Percentiles rank a stretch among this genome's conserved stretches.
These are phyloP conservation scores for Colletotrichum eleusines DNA, from an alignment of 2,329 filamentous ascomycete species.

Conservation along the genomic window DNA sequence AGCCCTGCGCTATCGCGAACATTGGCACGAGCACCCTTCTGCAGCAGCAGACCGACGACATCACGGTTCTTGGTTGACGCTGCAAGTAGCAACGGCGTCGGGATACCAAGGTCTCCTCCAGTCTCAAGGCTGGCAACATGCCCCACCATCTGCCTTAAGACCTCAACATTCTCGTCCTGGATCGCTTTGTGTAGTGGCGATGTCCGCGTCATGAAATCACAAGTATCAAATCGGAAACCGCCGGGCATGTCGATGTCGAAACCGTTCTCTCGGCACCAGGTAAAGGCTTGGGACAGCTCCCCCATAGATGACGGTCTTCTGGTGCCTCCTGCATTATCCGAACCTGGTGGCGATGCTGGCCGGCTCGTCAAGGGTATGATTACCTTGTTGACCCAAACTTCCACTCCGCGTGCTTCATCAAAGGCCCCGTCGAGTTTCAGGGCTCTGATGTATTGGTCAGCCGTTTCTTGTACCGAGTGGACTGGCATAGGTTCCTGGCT, in stretches of 20 bases:
- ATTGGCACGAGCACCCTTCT: conserved; percentile 44
- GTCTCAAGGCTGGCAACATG: conserved; percentile 44
- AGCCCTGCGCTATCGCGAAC: conserved; percentile 45
- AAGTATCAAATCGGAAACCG: conserved; percentile 46
- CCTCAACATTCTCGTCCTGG: conserved; percentile 44
- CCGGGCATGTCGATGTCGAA: conserved; percentile 45
- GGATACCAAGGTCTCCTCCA: conserved; percentile 40
- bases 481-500: conserved; percentile 38
- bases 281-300: conserved; percentile 42
- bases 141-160: conserved; percentile 46
- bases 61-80: conserved; percentile 48
- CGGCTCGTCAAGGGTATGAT: conserved; percentile 17
- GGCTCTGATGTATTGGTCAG: conserved; percentile 45
- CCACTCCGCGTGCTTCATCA: conserved; percentile 47
- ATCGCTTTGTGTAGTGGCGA: conserved; percentile 47
- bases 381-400: conserved; percentile 43
- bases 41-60: conserved; percentile 47
- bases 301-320: conserved; percentile 29
- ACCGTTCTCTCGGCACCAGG: conserved; percentile 47
- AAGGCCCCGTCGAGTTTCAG: conserved; percentile 44
- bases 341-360: conserved; percentile 15
- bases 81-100: conserved; percentile 48
- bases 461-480: conserved; percentile 44
- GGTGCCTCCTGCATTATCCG: neutral
- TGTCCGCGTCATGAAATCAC: conserved; percentile 42